phyloP scores from a whole-genome alignment of 1,139 yeast species.

The Suhomyces yuchorum region DNA sequence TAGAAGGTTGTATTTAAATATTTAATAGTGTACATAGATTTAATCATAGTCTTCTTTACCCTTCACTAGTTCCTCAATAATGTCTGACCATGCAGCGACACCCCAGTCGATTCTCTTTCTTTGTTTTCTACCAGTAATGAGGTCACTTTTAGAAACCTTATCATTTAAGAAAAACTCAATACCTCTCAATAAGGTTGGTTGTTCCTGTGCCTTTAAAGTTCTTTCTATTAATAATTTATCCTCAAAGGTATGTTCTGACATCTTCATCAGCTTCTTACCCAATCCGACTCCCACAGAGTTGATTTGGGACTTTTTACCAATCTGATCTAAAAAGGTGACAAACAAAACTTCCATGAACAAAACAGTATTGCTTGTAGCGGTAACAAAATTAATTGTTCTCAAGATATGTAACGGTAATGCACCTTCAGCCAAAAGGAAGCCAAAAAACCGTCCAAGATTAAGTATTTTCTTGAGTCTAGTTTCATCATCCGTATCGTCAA shows the following conservation, averaged over 20 bases:
- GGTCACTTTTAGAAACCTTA: conserved; percentile 51
- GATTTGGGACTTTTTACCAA: conserved; percentile 66
- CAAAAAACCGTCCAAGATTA: conserved; percentile 80
- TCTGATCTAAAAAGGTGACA: conserved; percentile 62
- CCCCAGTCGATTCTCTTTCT: conserved; percentile 73
- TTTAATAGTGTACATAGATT: conserved; percentile 6
- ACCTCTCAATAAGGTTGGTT: conserved; percentile 66
- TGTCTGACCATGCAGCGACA: conserved; percentile 52
- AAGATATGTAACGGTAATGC: conserved; percentile 71
- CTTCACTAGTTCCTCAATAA: conserved; percentile 51
- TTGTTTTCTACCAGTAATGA: conserved; percentile 62
- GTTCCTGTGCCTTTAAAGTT: conserved; percentile 63
- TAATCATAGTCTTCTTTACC: conserved; percentile 14
- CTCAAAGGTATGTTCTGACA: conserved; percentile 48
- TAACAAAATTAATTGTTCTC: conserved; percentile 72
- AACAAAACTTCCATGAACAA: conserved; percentile 75
- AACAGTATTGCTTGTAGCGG: conserved; percentile 64
- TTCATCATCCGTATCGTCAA: conserved; percentile 39
- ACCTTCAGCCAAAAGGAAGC: conserved; percentile 71
- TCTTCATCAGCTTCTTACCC: conserved; percentile 32
- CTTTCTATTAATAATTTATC: conserved; percentile 57
- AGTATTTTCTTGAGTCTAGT: conserved; percentile 58
- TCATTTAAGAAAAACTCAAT: conserved; percentile 67
- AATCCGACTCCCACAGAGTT: conserved; percentile 51
- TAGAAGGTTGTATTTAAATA: conserved; percentile 1